Evolutionary conservation across 176 grass and related monocot genomes (phyloP), one percentile per base, ranked within the genome.

Genomic region (Aegilops umbellulata): DNA sequence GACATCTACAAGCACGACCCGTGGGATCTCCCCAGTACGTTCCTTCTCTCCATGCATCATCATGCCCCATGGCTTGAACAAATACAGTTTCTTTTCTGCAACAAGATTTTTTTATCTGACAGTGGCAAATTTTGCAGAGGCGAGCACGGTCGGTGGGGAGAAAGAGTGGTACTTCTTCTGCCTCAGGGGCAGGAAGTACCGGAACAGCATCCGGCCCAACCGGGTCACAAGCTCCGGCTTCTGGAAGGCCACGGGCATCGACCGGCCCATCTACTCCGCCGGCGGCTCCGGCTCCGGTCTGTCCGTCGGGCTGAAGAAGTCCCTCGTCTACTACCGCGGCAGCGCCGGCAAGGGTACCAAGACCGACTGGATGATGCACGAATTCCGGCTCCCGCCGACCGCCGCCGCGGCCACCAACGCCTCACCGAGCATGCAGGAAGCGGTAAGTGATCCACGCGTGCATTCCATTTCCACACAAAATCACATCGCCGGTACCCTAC

Each of bases 81-180:
- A 20, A 78, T 61, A 20, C 2, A 20, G 2, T 55, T 55, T 8
- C 3, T 0, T 64, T 69, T 69, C 1, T 36, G 9, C 16, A 7
- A 1, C n/a, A 27, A 27, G 5, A 0, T 20, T 4, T 71, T 35
- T 11, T 17, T 44, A 3, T 12, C 7, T 70, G 51, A 75, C 60
- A n/a, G n/a, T 23, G 53, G 74, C 67, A 27, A 19, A 77, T 74
- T 8, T 0, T 75, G 31, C 64, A 96, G 92, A 94, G 77, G 84
- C 75, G 26, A 89, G 90, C 42, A 89, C 90, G 46, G 91, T 81
- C 13, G 87, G 88, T 73, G 87, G 94, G 16, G 94, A 96, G 84
- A 94, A 94, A 49, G 97, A 96, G 70, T 96, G 88, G 94, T 98
- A 98, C 86, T 98, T 98, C 86, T 98, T 98, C 82, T 94, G 97